Base-by-base conservation (phyloP, 352 stramenopile genomes). In the Phytophthora sp. region DNA sequence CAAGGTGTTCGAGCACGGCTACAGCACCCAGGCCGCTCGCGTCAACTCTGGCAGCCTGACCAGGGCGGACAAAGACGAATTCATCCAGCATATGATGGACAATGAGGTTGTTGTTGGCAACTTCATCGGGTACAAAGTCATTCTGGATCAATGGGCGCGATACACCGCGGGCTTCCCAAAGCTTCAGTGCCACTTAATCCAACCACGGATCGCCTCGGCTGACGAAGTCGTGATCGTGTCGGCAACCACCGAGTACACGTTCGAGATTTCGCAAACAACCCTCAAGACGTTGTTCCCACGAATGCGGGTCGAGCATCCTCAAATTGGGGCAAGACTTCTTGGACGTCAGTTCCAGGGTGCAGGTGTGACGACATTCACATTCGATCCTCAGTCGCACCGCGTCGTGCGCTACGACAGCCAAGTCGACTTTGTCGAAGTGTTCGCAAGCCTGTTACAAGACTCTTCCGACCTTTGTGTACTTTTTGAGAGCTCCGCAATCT, bases 1-100 rank as follows among this genome's bases (percentile, higher is more conserved):
- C 63, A 74, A 66, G 5, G 69, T 91, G n/a, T 89, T 89, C 39
- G 65, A 79, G 47, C 54, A 72, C 35, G 80, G 82, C 4, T 90
- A 83, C 55, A 55, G 53, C 12, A 7, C 45, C 2, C 51, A 58
- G 1, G 23, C 50, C 35, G 38, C 23, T 15, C 0, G n/a, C n/a
- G n/a, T n/a, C n/a, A n/a, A 4, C 11, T 1, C 35, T 16, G 33
- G 41, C 4, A 47, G 13, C 21, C 21, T 68, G 8, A 67, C n/a
- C 21, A 56, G 36, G 4, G 63, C 33, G 1, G 61, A 77, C 33
- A 59, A 66, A n/a, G 41, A 73, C 31, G 52, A 71, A 24, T 91
- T 91, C 44, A 23, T 88, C n/a, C 50, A 58, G 30, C 46, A 65
- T 18, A 64, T 85, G 52, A 86, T 86, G 71, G 66, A 84, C 27